phyloP scores from a whole-genome alignment of 371 early-diverging fungal genomes.

The Nosema muscidifuracis region DNA sequence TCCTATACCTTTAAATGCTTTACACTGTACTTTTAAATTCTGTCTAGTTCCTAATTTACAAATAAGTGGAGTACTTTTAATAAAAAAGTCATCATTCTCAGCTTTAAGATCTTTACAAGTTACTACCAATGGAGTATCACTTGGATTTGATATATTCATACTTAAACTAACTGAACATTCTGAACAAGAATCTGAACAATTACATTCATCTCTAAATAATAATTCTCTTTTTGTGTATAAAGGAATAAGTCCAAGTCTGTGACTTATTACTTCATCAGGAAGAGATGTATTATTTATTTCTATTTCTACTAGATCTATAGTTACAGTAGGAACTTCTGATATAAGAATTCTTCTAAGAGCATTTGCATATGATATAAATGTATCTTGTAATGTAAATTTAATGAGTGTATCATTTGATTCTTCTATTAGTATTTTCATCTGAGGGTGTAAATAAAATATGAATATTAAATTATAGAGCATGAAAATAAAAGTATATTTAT shows the following conservation, averaged over 20 bases:
- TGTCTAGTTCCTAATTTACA: slow-evolving; percentile 89
- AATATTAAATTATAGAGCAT: too few species aligned
- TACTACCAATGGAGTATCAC: slow-evolving; percentile 20
- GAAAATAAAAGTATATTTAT: too few species aligned
- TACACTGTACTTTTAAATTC: slow-evolving; percentile 76
- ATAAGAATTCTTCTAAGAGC: slow-evolving; percentile 86
- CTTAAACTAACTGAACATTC: slow-evolving; percentile 78
- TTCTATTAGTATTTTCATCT: slow-evolving; percentile 4
- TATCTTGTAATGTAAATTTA: slow-evolving; percentile 67
- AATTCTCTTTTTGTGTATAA: slow-evolving; percentile 76
- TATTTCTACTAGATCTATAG: slow-evolving; percentile 86
- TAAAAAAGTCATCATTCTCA: slow-evolving; percentile 68
- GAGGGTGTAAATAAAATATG: too few species aligned
- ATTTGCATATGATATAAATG: slow-evolving; percentile 86
- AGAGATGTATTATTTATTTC: slow-evolving; percentile 84
- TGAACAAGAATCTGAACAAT: slow-evolving; percentile 72
- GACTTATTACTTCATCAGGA: slow-evolving; percentile 91
- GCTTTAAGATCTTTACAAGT: slow-evolving; percentile 65
- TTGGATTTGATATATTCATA: slow-evolving; percentile 64
- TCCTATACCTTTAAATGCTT: slow-evolving; percentile 83
- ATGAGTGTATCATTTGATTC: slow-evolving; percentile 31
- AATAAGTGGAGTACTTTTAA: slow-evolving; percentile 77
- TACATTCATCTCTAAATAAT: slow-evolving; percentile 53
- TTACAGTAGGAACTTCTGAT: slow-evolving; percentile 67
- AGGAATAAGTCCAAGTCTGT: slow-evolving; percentile 90